Conservation (phyloP, 129 eudicot species). For the Helichrysum umbraculigerum region DNA sequence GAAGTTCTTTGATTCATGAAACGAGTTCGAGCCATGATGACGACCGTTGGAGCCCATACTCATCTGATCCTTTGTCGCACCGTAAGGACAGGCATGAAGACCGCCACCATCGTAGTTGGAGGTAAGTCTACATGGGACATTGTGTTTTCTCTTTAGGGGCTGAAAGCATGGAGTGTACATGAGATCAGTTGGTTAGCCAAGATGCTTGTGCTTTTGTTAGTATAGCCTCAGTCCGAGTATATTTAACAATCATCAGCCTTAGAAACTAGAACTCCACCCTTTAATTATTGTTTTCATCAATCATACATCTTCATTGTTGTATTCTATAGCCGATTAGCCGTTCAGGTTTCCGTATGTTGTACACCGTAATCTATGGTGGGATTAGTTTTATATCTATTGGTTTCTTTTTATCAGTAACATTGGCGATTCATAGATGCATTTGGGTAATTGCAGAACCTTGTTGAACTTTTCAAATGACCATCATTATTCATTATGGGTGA, state of each 20-base stretch:
- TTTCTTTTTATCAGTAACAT: not conserved
- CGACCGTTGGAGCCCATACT: constrained; percentile 37
- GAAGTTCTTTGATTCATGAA: constrained; percentile 50
- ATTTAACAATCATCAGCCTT: not conserved
- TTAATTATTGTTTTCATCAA: constrained; percentile 7
- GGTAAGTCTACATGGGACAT: constrained; percentile 16
- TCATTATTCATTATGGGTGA: not conserved
- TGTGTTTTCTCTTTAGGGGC: constrained; percentile 7
- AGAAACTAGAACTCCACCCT: not conserved
- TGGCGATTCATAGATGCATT: not conserved
- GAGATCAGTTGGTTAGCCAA: constrained; percentile 29
- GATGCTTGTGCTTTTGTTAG: constrained; percentile 31
- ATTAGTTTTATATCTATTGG: not conserved
- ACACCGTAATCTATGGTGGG: constrained; percentile 11
- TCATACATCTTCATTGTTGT: constrained; percentile 2
- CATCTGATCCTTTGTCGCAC: constrained; percentile 24
- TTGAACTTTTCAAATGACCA: not conserved
- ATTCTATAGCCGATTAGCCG: not conserved
- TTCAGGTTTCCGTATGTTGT: constrained; percentile 20
- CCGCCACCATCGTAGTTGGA: constrained; percentile 36
- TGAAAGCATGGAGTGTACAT: constrained; percentile 27
- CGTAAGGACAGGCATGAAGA: constrained; percentile 41
- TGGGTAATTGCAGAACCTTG: not conserved
- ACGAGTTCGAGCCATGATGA: constrained; percentile 33
- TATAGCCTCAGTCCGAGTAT: constrained; percentile 24